A percentile compares a stretch with the other conserved stretches of the same genome.
Evolutionary conservation across 495 filamentous ascomycete genomes (phyloP).

Genomic region (Penicillium herquei): DNA sequence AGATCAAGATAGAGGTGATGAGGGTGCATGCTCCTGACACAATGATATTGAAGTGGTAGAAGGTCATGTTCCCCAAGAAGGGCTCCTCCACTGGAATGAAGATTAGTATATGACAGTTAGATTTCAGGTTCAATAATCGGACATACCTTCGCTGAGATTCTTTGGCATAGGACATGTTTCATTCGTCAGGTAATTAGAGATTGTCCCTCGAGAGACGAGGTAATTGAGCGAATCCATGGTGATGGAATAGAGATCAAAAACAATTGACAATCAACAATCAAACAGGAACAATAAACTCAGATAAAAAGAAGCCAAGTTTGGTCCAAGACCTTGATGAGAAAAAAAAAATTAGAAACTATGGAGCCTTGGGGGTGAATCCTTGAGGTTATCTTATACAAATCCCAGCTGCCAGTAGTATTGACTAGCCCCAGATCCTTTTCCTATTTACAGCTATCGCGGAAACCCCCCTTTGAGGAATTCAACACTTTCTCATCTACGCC

Average conservation of each 20-base stretch:
- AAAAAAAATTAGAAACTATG: too few species aligned
- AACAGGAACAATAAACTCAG: too few species aligned
- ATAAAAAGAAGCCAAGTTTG: too few species aligned
- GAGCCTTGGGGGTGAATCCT: too few species aligned
- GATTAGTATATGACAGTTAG: background rate
- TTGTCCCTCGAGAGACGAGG: background rate
- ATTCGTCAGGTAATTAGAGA: background rate
- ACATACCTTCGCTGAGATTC: constrained; percentile 3
- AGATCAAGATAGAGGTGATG: constrained; percentile 18
- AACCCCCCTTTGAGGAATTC: too few species aligned
- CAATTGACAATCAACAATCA: too few species aligned
- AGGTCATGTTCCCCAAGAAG: constrained; percentile 18
- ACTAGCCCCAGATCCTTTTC: too few species aligned
- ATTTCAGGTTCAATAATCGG: background rate
- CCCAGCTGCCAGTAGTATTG: too few species aligned
- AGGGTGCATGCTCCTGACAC: constrained; percentile 24
- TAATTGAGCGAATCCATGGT: background rate
- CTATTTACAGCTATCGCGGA: too few species aligned
- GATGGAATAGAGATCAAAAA: background rate
- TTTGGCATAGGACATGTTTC: constrained; percentile 9
- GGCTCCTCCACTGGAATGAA: constrained; percentile 8
- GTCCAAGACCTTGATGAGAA: too few species aligned
- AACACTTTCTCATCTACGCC: too few species aligned
- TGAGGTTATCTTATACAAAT: too few species aligned
- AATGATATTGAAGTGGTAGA: constrained; percentile 28